Percentiles rank a stretch among this genome's conserved stretches.
Evolutionary conservation across 2,329 filamentous ascomycete genomes (phyloP).

Genomic region (Colletotrichum theobromicola): DNA sequence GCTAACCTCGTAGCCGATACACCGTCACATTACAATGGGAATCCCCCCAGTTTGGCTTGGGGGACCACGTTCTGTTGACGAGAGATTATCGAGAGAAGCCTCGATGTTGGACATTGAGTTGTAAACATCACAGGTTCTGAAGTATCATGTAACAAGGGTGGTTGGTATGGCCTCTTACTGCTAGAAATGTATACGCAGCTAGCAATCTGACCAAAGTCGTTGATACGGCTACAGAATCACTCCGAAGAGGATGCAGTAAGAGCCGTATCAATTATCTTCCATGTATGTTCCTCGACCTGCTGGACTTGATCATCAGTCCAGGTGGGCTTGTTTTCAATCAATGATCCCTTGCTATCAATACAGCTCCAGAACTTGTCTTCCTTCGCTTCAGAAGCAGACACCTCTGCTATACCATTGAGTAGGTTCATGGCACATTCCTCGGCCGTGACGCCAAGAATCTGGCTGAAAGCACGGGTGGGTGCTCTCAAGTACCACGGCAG

Average conservation of each 20-base stretch:
- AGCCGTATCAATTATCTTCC: slow-evolving; percentile 29
- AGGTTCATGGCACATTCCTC: slow-evolving; percentile 33
- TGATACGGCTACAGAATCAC: not conserved
- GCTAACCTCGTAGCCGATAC: too few relatives aligned
- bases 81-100: not conserved
- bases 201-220: not conserved
- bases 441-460: slow-evolving; percentile 26
- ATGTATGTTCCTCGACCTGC: slow-evolving; percentile 35
- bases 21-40: not conserved
- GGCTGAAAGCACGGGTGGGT: slow-evolving; percentile 1
- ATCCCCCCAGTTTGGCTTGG: not conserved
- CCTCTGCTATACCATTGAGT: slow-evolving; percentile 25
- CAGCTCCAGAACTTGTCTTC: slow-evolving; percentile 29
- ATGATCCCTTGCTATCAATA: slow-evolving; percentile 32
- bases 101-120: not conserved
- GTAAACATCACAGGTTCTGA: not conserved
- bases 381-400: slow-evolving; percentile 10
- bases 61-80: rapidly evolving
- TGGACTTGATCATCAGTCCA: slow-evolving; percentile 32
- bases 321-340: slow-evolving; percentile 28
- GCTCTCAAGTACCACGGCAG: slow-evolving; percentile 36
- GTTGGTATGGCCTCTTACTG: not conserved
- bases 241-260: not conserved
- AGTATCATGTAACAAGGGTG: not conserved
- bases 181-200: not conserved